Conservation (phyloP, 495 filamentous ascomycete genomes). For the Apodospora peruviana region DNA sequence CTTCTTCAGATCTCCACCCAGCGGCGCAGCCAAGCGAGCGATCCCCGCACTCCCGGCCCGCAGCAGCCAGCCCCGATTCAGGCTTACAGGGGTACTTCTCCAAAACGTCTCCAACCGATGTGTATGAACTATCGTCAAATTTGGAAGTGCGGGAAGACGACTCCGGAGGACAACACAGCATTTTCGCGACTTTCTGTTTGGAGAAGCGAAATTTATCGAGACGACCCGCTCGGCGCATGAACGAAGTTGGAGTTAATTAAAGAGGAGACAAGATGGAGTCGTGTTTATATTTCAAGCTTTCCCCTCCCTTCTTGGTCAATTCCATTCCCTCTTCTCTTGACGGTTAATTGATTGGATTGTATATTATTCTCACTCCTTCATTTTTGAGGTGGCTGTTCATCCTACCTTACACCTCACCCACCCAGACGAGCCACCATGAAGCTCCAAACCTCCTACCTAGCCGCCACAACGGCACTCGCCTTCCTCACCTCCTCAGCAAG, state of each 20-base stretch:
- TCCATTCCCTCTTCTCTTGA: neutral
- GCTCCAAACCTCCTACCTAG: slow-evolving; percentile 10
- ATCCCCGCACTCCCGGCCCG: no score
- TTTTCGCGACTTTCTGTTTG: slow-evolving; percentile 8
- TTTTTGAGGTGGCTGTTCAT: neutral
- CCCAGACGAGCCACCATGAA: slow-evolving; percentile 13
- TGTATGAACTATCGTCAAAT: slow-evolving; percentile 19
- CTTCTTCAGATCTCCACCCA: no score
- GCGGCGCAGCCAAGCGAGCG: no score
- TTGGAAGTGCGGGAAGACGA: slow-evolving; percentile 26
- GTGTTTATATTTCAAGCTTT: neutral
- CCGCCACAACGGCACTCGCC: slow-evolving; percentile 8
- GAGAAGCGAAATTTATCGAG: slow-evolving; percentile 3
- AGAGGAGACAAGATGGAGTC: no score
- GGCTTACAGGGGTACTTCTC: no score
- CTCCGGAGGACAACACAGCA: slow-evolving; percentile 32
- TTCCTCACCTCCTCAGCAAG: slow-evolving; percentile 11
- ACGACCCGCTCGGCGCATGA: neutral
- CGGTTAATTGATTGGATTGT: neutral
- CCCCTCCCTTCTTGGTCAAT: neutral
- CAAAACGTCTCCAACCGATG: no score
- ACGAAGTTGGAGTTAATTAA: no score
- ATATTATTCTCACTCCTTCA: neutral
- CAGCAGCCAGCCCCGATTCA: no score
- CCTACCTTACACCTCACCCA: neutral